phyloP scores from a whole-genome alignment of 148 eudicot genomes.

The Beta vulgaris region DNA sequence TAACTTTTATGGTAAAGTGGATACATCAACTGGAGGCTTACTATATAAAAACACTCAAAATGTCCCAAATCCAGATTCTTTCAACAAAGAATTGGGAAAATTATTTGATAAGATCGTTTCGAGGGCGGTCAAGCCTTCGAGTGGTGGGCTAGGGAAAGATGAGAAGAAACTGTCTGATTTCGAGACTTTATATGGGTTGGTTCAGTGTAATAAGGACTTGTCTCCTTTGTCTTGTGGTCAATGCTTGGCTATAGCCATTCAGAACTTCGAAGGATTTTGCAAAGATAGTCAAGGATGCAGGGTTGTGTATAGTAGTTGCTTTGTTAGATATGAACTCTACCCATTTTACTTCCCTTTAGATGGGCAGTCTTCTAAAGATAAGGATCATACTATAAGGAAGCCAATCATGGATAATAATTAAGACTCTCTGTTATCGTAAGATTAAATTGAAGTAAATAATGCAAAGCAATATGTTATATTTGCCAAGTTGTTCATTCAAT shows the following conservation, averaged over 20 bases:
- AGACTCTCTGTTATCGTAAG: not conserved
- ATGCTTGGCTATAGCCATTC: conserved; percentile 59
- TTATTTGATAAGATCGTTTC: conserved; percentile 39
- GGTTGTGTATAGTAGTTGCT: conserved; percentile 67
- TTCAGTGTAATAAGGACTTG: conserved; percentile 75
- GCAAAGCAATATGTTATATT: not conserved
- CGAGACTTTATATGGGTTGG: conserved; percentile 57
- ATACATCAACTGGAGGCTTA: conserved; percentile 41
- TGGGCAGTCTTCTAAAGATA: not conserved
- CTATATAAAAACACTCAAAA: conserved; percentile 43
- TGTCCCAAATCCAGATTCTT: conserved; percentile 45
- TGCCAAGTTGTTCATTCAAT: not conserved
- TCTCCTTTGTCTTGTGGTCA: conserved; percentile 49
- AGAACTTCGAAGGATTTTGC: conserved; percentile 51
- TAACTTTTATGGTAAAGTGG: conserved; percentile 56
- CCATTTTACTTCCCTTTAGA: conserved; percentile 73
- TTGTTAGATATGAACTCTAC: conserved; percentile 69
- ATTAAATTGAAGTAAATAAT: not conserved
- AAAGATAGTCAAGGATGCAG: conserved; percentile 59
- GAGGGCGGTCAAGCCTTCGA: conserved; percentile 39
- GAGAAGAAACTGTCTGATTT: conserved; percentile 42
- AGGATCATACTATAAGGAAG: conserved; percentile 12
- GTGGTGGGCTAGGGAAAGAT: conserved; percentile 59
- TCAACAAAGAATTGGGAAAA: conserved; percentile 47
- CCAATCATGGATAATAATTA: not conserved